Conservation (phyloP, 2,329 filamentous ascomycete genomes). For the Helotiales sp. region DNA sequence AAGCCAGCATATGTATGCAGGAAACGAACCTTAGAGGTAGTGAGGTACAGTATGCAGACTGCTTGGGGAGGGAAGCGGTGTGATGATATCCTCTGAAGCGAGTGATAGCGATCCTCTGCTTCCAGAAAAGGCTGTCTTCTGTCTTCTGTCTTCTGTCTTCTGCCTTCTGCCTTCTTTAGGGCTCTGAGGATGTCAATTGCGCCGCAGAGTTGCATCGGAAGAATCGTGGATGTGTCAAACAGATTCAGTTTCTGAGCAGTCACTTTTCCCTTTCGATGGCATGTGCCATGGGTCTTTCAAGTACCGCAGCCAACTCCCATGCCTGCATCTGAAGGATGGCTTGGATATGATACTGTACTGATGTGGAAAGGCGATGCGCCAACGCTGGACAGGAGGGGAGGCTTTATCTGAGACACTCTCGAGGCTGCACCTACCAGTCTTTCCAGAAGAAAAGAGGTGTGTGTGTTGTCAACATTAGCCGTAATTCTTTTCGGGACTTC, state of each 20-base stretch:
- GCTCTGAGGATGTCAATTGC: not conserved
- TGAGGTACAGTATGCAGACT: too few relatives aligned
- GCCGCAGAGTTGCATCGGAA: constrained; percentile 14
- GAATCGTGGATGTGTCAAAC: not conserved
- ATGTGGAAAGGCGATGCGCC: constrained; percentile 9
- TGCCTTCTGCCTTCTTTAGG: not conserved
- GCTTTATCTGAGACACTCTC: constrained; percentile 21
- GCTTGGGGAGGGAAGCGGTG: not conserved
- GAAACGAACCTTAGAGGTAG: not conserved
- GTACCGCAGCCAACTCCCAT: not conserved
- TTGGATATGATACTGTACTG: not conserved
- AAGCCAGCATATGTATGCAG: not conserved
- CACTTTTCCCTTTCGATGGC: constrained; percentile 22
- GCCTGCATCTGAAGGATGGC: not conserved
- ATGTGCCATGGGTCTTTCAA: constrained; percentile 24
- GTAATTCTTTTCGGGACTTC: too few relatives aligned
- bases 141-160: too few relatives aligned
- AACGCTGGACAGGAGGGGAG: not conserved
- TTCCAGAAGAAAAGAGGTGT: not conserved
- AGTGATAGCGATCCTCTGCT: not conserved
- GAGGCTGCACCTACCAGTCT: constrained; percentile 18
- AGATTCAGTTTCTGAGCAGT: constrained; percentile 16
- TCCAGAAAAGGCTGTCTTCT: not conserved
- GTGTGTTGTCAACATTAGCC: constrained; percentile 6
- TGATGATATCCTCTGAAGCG: not conserved